These are phyloP conservation scores for Pseudopithomyces maydicus DNA, from an alignment of 2,329 filamentous ascomycete species.

Conservation along the genomic window DNA sequence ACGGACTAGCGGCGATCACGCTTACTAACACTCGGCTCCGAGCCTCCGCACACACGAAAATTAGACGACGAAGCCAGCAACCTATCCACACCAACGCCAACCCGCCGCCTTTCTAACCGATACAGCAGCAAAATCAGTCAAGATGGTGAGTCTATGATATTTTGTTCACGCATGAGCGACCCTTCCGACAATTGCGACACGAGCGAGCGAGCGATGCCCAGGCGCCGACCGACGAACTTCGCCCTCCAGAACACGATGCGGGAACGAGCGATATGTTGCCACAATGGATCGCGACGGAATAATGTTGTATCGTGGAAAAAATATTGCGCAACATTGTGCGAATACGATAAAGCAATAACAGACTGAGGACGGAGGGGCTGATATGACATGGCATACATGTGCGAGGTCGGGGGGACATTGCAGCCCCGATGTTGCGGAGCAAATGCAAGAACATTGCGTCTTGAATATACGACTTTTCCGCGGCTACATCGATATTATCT, in stretches of 20 bases:
- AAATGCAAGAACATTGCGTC: not conserved
- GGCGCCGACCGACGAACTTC: conserved; percentile 14
- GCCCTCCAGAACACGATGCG: not conserved
- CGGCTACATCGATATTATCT: not conserved
- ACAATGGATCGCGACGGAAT: not conserved
- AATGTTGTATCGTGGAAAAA: not conserved
- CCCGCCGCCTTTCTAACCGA: conserved; percentile 40
- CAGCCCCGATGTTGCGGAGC: not conserved
- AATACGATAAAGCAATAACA: not conserved
- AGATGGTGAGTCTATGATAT: conserved; percentile 42
- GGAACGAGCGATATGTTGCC: not conserved
- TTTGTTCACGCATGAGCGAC: not conserved
- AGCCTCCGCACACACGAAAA: conserved; percentile 38
- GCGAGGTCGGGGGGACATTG: not conserved
- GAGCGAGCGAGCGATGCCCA: conserved; percentile 31
- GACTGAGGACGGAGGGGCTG: not conserved
- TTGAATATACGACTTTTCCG: not conserved
- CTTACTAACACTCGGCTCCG: conserved; percentile 35
- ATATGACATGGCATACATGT: not conserved
- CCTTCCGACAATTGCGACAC: conserved; percentile 28
- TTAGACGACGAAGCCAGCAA: conserved; percentile 25
- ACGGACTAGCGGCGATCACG: conserved; percentile 5
- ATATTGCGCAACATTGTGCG: not conserved
- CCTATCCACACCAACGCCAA: conserved; percentile 41
- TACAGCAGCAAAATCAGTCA: conserved; percentile 46